Conservation (phyloP, 192 early-diverging fungal genomes). For the Linnemannia elongata region DNA sequence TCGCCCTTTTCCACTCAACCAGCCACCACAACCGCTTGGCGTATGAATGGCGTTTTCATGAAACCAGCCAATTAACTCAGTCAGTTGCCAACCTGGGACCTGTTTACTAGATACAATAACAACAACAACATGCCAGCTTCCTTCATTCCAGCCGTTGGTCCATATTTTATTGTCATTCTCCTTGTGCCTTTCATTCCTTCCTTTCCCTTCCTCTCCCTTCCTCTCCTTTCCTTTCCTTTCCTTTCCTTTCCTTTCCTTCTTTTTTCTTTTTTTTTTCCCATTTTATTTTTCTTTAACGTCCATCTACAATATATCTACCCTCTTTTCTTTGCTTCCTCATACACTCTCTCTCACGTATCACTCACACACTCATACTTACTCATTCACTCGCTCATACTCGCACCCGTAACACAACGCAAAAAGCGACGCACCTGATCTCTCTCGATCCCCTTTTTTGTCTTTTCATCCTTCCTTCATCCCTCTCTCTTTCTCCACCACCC, state of each 20-base stretch:
- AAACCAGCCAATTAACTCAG: too few species aligned
- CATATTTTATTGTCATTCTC: too few species aligned
- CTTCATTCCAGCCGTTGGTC: too few species aligned
- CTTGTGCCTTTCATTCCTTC: neutral
- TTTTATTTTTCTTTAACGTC: neutral
- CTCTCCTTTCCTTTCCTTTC: neutral
- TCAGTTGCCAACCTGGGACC: too few species aligned
- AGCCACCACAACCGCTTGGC: too few species aligned
- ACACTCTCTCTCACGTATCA: neutral
- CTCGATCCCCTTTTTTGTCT: neutral
- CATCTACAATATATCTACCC: neutral
- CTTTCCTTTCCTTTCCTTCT: neutral
- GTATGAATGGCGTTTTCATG: too few species aligned
- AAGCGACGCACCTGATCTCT: neutral
- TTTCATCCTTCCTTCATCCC: neutral
- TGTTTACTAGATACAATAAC: too few species aligned
- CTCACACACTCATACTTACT: neutral
- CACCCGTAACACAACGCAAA: neutral
- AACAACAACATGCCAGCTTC: too few species aligned
- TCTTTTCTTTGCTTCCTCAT: neutral
- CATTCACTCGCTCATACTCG: neutral
- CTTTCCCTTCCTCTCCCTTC: neutral
- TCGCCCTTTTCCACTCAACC: too few species aligned
- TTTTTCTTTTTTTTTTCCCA: neutral
- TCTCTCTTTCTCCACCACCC: neutral